Conservation (phyloP, 768 basidiomycete species). For the Kwoniella sp. region DNA sequence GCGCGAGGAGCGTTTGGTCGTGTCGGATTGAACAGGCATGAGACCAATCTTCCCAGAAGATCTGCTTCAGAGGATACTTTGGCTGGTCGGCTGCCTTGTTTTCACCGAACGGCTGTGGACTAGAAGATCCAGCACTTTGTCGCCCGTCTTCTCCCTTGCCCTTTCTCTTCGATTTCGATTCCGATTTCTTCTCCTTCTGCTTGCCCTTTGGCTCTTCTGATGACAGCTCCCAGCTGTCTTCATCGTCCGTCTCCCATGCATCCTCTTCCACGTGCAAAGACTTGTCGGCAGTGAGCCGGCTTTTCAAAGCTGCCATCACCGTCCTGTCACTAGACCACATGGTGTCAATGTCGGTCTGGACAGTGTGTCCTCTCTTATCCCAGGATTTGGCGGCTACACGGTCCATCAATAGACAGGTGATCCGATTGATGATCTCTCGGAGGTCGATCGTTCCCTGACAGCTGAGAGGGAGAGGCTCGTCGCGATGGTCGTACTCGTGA, state of each 20-base stretch:
- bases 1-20: background rate
- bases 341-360: background rate
- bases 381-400: background rate
- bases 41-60: background rate
- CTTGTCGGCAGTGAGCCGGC: background rate
- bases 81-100: background rate
- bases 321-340: slow-evolving; percentile 2
- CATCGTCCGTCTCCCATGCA: background rate
- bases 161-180: too few relatives aligned
- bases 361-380: background rate
- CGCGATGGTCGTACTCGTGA: background rate
- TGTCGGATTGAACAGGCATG: background rate
- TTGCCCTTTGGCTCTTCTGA: background rate
- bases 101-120: too few relatives aligned
- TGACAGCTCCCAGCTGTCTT: background rate
- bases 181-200: background rate
- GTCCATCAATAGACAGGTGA: background rate
- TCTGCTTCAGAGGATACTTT: background rate
- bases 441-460: slow-evolving; percentile 6
- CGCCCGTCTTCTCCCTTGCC: too few relatives aligned
- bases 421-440: background rate
- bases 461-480: background rate
- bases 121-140: too few relatives aligned
- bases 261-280: background rate
- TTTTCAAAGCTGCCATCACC: background rate